Conservation (phyloP, 768 basidiomycete species). For the Hydnomerulius pinastri region DNA sequence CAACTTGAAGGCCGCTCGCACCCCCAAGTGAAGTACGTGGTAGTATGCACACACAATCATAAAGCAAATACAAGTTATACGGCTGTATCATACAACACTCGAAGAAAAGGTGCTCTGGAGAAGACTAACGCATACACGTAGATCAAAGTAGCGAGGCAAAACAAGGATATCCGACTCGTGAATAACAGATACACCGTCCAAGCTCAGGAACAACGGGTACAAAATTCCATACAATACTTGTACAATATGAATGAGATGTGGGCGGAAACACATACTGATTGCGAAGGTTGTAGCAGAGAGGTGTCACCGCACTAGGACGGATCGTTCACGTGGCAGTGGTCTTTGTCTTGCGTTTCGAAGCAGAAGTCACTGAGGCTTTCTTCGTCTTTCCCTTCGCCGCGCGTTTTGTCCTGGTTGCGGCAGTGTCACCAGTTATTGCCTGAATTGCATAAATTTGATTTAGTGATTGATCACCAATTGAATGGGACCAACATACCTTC, state of each 20-base stretch:
- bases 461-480: background rate
- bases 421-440: slow-evolving; percentile 1
- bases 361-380: background rate
- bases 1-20: too few species aligned
- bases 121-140: too few species aligned
- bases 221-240: background rate
- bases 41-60: too few species aligned
- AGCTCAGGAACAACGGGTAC: too few species aligned
- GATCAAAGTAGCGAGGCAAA: too few species aligned
- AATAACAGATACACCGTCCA: too few species aligned
- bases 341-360: slow-evolving; percentile 1
- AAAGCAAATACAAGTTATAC: too few species aligned
- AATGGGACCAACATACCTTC: slow-evolving; percentile 7
- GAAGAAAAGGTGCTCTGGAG: too few species aligned
- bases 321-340: background rate
- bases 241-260: background rate
- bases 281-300: background rate
- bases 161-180: too few species aligned
- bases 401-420: background rate
- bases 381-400: slow-evolving; percentile 1
- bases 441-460: background rate
- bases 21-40: too few species aligned
- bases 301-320: background rate
- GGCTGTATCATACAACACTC: too few species aligned
- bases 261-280: background rate